Conservation (phyloP, 352 stramenopile genomes). For the Globisporangium lucens region DNA sequence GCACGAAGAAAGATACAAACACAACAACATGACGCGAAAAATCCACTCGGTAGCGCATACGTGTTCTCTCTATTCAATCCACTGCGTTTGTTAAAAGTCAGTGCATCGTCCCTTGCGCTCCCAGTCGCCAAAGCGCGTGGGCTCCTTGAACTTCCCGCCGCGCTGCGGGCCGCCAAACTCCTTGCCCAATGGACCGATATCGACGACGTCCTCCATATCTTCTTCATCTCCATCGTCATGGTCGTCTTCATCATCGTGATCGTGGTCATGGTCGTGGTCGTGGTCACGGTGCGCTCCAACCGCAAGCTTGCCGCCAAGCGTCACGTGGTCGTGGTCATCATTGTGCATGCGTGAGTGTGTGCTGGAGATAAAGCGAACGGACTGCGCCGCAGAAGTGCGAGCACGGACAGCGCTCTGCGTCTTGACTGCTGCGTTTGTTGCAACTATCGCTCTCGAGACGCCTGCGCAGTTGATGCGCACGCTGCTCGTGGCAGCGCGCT, state of each 20-base stretch:
- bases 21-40: neutral
- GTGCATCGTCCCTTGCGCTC: constrained; percentile 96
- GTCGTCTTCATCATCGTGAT: constrained; percentile 30
- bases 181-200: constrained; percentile 76
- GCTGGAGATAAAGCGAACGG: constrained; percentile 28
- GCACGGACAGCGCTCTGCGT: neutral
- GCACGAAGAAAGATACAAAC: neutral
- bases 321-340: constrained; percentile 23
- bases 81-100: constrained; percentile 84
- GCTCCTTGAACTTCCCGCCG: constrained; percentile 92
- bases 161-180: constrained; percentile 94
- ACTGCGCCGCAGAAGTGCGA: neutral
- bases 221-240: constrained; percentile 78
- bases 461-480: constrained; percentile 1
- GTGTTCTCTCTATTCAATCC: neutral
- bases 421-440: neutral
- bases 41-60: neutral
- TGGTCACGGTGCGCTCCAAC: constrained; percentile 25
- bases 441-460: neutral
- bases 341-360: constrained; percentile 24
- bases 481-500: neutral
- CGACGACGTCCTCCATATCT: constrained; percentile 94
- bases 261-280: constrained; percentile 21
- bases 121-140: constrained; percentile 97
- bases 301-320: constrained; percentile 38